Percentiles rank a stretch among this genome's conserved stretches.
These are phyloP conservation scores for Rhodotorula sp. DNA, from an alignment of 1,284 basidiomycete species.

Conservation along the genomic window DNA sequence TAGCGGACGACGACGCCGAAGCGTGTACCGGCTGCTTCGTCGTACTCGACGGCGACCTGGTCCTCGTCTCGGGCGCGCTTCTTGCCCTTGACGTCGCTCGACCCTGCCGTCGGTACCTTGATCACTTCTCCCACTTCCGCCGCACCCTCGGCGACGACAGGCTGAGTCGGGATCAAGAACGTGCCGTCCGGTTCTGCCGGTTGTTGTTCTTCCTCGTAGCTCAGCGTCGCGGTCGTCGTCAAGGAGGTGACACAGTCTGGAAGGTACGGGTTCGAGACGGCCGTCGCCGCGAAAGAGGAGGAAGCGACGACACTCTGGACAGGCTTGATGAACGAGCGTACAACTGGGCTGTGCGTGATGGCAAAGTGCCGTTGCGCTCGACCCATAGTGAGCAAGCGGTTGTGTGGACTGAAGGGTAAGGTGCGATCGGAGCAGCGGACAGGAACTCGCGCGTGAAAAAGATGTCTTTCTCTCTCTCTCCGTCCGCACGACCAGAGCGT, in stretches of 20 bases:
- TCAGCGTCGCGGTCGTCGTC: not conserved
- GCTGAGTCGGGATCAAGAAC: conserved; percentile 38
- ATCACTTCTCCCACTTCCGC: not conserved
- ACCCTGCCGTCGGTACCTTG: not conserved
- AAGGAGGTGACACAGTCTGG: not conserved
- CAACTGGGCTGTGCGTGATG: conserved; percentile 35
- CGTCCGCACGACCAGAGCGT: too few species aligned
- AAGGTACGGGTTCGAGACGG: conserved; percentile 11
- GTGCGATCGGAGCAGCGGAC: not conserved
- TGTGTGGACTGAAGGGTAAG: not conserved
- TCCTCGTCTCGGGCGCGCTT: conserved; percentile 24
- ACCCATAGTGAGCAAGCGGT: conserved; percentile 1
- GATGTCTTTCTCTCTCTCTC: too few species aligned
- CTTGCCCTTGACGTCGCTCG: conserved; percentile 28
- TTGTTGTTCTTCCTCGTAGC: not conserved
- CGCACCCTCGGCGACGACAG: not conserved
- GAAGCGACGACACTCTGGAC: conserved; percentile 12
- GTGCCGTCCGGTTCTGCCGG: not conserved
- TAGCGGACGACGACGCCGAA: conserved; percentile 22
- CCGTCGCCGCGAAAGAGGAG: not conserved
- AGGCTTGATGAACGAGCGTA: conserved; percentile 35
- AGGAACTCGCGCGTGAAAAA: not conserved
- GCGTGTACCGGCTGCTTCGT: conserved; percentile 12
- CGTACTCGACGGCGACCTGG: not conserved
- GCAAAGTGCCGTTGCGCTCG: conserved; percentile 14